Base-by-base conservation (phyloP, 208 protist genomes). In the Acanthamoeba culbertsoni region DNA sequence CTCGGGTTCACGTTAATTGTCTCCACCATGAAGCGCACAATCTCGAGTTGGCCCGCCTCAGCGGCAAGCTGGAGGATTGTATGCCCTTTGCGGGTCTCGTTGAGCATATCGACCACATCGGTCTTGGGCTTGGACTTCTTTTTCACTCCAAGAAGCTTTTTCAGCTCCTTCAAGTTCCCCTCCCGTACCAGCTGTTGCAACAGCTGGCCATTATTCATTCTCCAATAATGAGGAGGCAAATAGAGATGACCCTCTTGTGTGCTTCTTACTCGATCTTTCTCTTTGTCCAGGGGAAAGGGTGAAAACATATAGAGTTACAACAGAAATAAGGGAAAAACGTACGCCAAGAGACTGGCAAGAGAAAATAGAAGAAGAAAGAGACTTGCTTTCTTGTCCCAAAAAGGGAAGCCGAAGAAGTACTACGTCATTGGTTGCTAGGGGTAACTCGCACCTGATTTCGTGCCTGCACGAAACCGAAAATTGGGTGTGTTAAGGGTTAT, bases 131-230 rank as follows among this genome's bases (percentile, higher is more conserved):
- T 88, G 5, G 33, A 40, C 23, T 33, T 88, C 26, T 23, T 86
- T 12, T 86, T 57, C 20, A 23, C 26, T 16, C 46, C 8, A 12
- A 88, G 43, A 5, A 88, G 46, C 46, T 88, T 88, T 28, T 88
- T 88, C 12, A 88, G 18, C 53, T 88, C 79, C 53, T 88, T 88
- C 8, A 88, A 23, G 23, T 88, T 88, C 12, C 79, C 79, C 53
- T 88, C 79, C 45, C 35, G 20, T 31, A 88, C 53, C 53, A 88
- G 20, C 79, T 57, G 79, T 10, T 14, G 6, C 40, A 89, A 37
- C 7, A 20, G 12, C 31, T 79, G 42, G 68, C 33, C 23, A 33
- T 51, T 79, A 33, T 79, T 23, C 33, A 2, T 37, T 42, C 12
- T 7, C 28, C 71, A n/a, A 26, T 35, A 75, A 12, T 26, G 5